These are phyloP conservation scores for Coniochaeta sp. DNA, from an alignment of 2,329 filamentous ascomycete genomes.

Conservation along the genomic window DNA sequence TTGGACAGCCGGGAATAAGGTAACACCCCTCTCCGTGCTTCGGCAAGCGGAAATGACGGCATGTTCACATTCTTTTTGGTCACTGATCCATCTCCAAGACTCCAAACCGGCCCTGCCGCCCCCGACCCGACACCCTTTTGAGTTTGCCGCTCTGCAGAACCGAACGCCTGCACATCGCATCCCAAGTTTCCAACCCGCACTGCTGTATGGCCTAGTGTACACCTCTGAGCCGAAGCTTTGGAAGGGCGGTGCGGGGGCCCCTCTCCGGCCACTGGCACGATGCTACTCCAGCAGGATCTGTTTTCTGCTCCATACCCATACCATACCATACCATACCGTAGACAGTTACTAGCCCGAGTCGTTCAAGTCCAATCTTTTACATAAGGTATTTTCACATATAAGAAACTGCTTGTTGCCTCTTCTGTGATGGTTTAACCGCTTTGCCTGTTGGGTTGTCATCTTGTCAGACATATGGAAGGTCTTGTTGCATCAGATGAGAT, in stretches of 20 bases:
- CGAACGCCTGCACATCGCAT: neutral
- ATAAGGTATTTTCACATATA: neutral
- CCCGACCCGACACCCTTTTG: neutral
- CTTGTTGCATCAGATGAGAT: neutral
- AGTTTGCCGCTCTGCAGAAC: neutral
- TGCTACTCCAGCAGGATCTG: neutral
- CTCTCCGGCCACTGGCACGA: neutral
- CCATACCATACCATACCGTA: neutral
- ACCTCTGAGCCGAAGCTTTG: neutral
- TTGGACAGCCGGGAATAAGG: neutral
- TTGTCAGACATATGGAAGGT: neutral
- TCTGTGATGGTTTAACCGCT: neutral
- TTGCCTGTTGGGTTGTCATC: neutral
- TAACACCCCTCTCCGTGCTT: neutral
- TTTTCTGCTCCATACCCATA: too few species aligned
- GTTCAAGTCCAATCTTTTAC: neutral
- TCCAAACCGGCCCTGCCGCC: too few species aligned
- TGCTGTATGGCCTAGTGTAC: neutral
- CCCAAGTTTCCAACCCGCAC: neutral
- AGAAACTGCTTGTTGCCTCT: neutral
- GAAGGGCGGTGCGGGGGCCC: neutral
- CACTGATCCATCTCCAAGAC: too few species aligned
- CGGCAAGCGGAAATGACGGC: neutral
- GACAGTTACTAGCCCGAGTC: neutral
- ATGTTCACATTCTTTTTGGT: neutral